Conservation (phyloP, 768 basidiomycete genomes). For the Suillus bovinus region DNA sequence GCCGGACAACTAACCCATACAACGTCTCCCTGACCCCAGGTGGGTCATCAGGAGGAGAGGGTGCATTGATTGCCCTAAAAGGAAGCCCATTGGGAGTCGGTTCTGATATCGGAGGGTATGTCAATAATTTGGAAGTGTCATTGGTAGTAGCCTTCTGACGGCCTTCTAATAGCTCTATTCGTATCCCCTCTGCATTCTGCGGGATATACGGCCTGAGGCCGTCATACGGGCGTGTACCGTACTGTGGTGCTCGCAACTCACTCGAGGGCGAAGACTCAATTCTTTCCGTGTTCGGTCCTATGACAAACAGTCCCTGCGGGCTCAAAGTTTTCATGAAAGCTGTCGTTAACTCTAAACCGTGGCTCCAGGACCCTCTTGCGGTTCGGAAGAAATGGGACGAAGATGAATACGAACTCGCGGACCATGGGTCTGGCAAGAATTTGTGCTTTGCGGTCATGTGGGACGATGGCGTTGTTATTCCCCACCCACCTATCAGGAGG, state of each 20-base stretch:
- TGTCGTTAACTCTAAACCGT: constrained; percentile 59
- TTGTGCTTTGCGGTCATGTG: too few species aligned
- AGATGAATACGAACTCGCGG: too few species aligned
- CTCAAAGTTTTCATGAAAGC: constrained; percentile 67
- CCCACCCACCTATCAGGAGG: constrained; percentile 65
- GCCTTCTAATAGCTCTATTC: constrained; percentile 52
- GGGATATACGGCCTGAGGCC: constrained; percentile 74
- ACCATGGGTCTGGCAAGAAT: too few species aligned
- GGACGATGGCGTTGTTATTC: constrained; percentile 57
- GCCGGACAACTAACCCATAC: constrained; percentile 73
- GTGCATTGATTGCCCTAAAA: constrained; percentile 59
- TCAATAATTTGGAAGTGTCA: not conserved
- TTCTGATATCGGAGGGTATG: constrained; percentile 77
- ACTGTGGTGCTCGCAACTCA: too few species aligned
- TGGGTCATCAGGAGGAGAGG: constrained; percentile 87
- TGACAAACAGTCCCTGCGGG: constrained; percentile 57
- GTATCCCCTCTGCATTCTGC: constrained; percentile 68
- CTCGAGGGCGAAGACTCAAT: too few species aligned
- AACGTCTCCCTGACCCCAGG: constrained; percentile 72
- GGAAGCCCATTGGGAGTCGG: constrained; percentile 64
- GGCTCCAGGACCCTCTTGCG: constrained; percentile 64
- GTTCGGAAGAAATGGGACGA: too few species aligned
- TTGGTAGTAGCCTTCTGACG: not conserved
- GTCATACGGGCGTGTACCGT: too few species aligned
- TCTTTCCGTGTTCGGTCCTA: constrained; percentile 79